Base-by-base conservation (phyloP, 163 green algal genomes). In the Chlorella variabilis region DNA sequence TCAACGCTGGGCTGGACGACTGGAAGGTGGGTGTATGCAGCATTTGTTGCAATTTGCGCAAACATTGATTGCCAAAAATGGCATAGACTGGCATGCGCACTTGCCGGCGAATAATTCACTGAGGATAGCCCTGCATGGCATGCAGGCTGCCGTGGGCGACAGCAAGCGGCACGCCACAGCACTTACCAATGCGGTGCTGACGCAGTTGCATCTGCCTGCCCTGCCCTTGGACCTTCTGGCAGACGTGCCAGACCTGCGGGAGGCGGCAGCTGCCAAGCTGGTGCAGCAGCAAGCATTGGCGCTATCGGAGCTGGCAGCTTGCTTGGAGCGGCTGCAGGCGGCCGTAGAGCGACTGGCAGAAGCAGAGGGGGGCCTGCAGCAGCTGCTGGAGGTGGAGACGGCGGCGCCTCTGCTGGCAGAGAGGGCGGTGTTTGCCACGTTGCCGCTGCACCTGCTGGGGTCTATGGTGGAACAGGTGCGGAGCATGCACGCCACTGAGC, bases 11-110 rank as follows among this genome's bases (percentile, higher is more conserved):
- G 2, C 42, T 88, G 18, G 79, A 85, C 31, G 45, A 33, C 17
- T 88, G 84, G 84, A 86, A 86, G 84, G 84, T 86, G 23, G 2
- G 82, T 1, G 36, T 41, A n/a, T 54, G 38, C 45, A 48, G n/a
- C n/a, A n/a, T n/a, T n/a, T n/a, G n/a, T n/a, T n/a, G n/a, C n/a
- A n/a, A n/a, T n/a, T n/a, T n/a, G n/a, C n/a, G n/a, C n/a, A n/a
- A n/a, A n/a, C n/a, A n/a, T n/a, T n/a, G n/a, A n/a, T n/a, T n/a
- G n/a, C n/a, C n/a, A n/a, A n/a, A n/a, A n/a, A n/a, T n/a, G n/a
- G n/a, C n/a, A n/a, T n/a, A n/a, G n/a, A n/a, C n/a, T n/a, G n/a
- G n/a, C n/a, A n/a, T n/a, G n/a, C n/a, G n/a, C n/a, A n/a, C n/a
- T n/a, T n/a, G n/a, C n/a, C n/a, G n/a, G n/a, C n/a, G n/a, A n/a